phyloP scores from a whole-genome alignment of 768 basidiomycete genomes.

The Xerocomus spinulosus region DNA sequence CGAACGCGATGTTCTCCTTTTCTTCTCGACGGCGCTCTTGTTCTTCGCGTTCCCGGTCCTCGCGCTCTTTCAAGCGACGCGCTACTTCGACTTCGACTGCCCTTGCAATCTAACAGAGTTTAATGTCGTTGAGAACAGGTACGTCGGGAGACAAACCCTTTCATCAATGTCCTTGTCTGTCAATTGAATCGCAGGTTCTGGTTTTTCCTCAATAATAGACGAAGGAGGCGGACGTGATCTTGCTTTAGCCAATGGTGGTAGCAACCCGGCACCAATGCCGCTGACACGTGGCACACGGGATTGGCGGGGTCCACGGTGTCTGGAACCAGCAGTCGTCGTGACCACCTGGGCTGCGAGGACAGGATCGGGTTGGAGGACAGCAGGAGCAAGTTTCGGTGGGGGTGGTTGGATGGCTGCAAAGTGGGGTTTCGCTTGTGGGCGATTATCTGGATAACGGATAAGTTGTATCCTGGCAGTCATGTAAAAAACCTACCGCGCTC shows the following conservation, averaged over 20 bases:
- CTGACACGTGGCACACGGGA: constrained; percentile 32
- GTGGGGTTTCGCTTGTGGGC: constrained; percentile 53
- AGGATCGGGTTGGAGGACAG: constrained; percentile 41
- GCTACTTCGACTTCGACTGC: constrained; percentile 74
- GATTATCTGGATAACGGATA: constrained; percentile 43
- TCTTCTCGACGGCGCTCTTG: constrained; percentile 21
- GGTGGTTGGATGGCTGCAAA: constrained; percentile 58
- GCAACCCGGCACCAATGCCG: constrained; percentile 24
- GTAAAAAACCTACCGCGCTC: constrained; percentile 55
- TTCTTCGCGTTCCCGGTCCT: constrained; percentile 33
- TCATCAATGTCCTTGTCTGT: constrained; percentile 74
- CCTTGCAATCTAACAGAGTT: constrained; percentile 51
- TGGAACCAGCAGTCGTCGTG: constrained; percentile 11
- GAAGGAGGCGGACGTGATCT: constrained; percentile 19
- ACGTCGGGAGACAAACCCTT: constrained; percentile 38
- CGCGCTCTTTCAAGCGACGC: constrained; percentile 51
- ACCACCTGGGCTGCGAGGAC: constrained; percentile 18
- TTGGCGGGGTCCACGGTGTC: constrained; percentile 24
- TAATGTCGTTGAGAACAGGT: background rate
- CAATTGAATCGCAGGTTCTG: constrained; percentile 28
- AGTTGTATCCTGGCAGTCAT: background rate
- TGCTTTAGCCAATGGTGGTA: constrained; percentile 19
- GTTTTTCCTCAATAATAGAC: constrained; percentile 11
- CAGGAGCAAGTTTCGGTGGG: constrained; percentile 42
- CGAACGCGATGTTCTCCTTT: constrained; percentile 23